Evolutionary conservation across 164 flowering plant genomes (phyloP).

Genomic region (Aristolochia fimbriata): DNA sequence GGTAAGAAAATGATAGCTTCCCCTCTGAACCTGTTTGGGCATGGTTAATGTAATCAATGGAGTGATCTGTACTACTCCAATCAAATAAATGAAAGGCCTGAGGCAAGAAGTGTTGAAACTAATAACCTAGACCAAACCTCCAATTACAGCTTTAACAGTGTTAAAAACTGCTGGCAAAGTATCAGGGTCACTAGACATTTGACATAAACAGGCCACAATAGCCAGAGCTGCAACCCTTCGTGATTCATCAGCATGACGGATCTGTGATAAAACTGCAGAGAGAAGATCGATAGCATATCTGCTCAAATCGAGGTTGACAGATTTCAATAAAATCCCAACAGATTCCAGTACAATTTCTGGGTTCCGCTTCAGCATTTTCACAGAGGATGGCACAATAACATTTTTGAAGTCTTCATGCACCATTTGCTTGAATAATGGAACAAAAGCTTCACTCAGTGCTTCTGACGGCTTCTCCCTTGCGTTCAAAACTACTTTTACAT

Average conservation of each 20-base stretch:
- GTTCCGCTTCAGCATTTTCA: constrained; percentile 91
- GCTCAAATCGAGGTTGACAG: constrained; percentile 74
- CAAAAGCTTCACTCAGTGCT: constrained; percentile 70
- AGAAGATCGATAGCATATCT: constrained; percentile 83
- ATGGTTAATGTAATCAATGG: neutral
- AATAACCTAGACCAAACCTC: constrained; percentile 41
- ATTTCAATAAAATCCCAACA: constrained; percentile 59
- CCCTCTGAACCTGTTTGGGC: constrained; percentile 84
- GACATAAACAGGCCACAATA: constrained; percentile 57
- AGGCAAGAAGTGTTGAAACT: neutral
- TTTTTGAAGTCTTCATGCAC: constrained; percentile 77
- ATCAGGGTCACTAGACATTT: constrained; percentile 94
- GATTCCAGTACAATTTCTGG: constrained; percentile 96
- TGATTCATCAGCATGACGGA: constrained; percentile 85
- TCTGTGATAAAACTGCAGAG: constrained; percentile 66
- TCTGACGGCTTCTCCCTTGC: constrained; percentile 71
- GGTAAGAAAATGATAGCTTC: constrained; percentile 83
- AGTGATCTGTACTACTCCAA: neutral
- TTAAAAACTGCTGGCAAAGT: constrained; percentile 62
- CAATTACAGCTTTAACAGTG: constrained; percentile 65
- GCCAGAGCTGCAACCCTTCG: constrained; percentile 60
- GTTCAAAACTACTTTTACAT: constrained; percentile 66
- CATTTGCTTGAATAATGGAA: constrained; percentile 50
- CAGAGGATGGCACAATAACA: constrained; percentile 59
- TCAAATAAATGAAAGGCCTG: neutral